A percentile compares a stretch with the other conserved stretches of the same genome.
Conservation (phyloP, 345 rosid species). For the Cardiospermum halicacabum region DNA sequence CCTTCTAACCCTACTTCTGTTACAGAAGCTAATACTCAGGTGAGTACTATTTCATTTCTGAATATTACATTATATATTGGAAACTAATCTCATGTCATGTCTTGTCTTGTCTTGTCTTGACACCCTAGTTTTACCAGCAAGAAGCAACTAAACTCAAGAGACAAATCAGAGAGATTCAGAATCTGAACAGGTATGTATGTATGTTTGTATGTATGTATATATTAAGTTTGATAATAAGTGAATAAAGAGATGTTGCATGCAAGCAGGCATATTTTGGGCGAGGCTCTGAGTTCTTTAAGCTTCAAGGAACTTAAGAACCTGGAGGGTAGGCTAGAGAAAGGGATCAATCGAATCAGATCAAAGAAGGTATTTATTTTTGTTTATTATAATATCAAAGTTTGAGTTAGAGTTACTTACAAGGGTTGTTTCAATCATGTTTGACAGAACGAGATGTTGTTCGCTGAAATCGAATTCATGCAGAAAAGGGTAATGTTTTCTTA, state of each 20-base stretch:
- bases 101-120: too few species aligned
- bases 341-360: constrained; percentile 72
- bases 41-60: too few species aligned
- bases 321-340: constrained; percentile 74
- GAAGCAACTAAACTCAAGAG: constrained; percentile 75
- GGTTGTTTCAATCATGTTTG: background rate
- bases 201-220: too few species aligned
- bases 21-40: constrained; percentile 88
- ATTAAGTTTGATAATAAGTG: too few species aligned
- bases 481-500: constrained; percentile 56
- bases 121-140: constrained; percentile 73
- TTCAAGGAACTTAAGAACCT: constrained; percentile 76
- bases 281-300: constrained; percentile 55
- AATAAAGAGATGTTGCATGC: too few species aligned
- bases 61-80: too few species aligned
- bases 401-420: constrained; percentile 12
- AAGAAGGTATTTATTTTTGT: constrained; percentile 53
- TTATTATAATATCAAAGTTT: background rate
- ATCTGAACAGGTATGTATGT: constrained; percentile 48
- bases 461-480: constrained; percentile 94
- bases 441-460: constrained; percentile 77
- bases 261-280: constrained; percentile 85
- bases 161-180: constrained; percentile 73
- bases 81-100: too few species aligned
- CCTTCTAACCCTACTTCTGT: constrained; percentile 55